phyloP scores from a whole-genome alignment of 1,139 yeast genomes.

The Suhomyces anneliseae region DNA sequence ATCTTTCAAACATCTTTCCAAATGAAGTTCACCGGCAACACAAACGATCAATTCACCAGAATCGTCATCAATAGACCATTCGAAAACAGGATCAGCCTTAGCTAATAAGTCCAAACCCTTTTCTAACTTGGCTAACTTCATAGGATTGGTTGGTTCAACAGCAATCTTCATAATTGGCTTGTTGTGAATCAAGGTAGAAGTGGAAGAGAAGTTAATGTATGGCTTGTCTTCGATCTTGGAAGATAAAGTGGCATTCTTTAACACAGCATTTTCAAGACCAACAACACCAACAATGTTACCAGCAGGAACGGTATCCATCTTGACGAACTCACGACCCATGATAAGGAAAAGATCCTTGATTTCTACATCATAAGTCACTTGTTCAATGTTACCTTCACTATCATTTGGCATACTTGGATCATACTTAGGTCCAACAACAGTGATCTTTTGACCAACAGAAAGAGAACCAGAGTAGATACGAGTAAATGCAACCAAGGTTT shows the following conservation, averaged over 20 bases:
- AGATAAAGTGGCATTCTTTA: conserved; percentile 85
- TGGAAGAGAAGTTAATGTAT: conserved; percentile 71
- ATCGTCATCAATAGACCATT: conserved; percentile 75
- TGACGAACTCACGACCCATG: conserved; percentile 90
- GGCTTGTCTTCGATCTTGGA: conserved; percentile 48
- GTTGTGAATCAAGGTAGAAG: conserved; percentile 56
- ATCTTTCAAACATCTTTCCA: conserved; percentile 89
- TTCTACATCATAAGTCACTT: conserved; percentile 46
- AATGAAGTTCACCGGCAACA: conserved; percentile 94
- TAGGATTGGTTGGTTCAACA: conserved; percentile 86
- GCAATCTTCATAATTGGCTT: conserved; percentile 92
- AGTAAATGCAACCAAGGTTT: conserved; percentile 80
- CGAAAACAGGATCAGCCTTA: conserved; percentile 91
- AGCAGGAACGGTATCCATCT: conserved; percentile 81
- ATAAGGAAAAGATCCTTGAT: conserved; percentile 73
- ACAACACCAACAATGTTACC: conserved; percentile 95
- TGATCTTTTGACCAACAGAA: conserved; percentile 68
- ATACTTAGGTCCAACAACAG: conserved; percentile 83
- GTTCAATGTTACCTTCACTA: conserved; percentile 39
- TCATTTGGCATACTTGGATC: conserved; percentile 66
- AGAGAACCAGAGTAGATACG: conserved; percentile 87
- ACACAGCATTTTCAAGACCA: conserved; percentile 77
- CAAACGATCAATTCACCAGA: conserved; percentile 89
- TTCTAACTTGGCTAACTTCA: conserved; percentile 72
- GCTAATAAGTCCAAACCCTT: conserved; percentile 76